A percentile compares a stretch with the other conserved stretches of the same genome.
Evolutionary conservation across 352 stramenopile genomes (phyloP).

Genomic region (Ophiocytium majus): DNA sequence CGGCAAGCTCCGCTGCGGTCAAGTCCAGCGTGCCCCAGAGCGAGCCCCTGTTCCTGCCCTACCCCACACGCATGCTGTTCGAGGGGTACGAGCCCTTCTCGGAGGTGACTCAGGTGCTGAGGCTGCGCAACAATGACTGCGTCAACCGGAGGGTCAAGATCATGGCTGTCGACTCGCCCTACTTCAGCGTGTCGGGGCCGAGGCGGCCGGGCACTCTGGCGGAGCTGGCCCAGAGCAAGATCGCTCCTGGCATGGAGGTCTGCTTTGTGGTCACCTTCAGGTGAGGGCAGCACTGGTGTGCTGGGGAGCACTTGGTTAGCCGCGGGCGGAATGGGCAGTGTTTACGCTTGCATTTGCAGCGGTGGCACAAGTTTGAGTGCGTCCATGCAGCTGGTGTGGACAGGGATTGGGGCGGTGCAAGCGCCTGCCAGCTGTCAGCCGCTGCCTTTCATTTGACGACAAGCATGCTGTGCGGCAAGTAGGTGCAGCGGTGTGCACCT

Average conservation of each 20-base stretch:
- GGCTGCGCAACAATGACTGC: conserved; percentile 79
- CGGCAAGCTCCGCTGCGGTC: conserved; percentile 36
- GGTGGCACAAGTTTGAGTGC: no score
- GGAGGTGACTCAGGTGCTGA: conserved; percentile 71
- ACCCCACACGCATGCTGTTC: conserved; percentile 77
- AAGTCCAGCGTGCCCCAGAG: conserved; percentile 41
- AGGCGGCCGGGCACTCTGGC: conserved; percentile 44
- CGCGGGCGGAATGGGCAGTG: no score
- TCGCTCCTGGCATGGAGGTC: conserved; percentile 88
- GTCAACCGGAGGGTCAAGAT: conserved; percentile 83
- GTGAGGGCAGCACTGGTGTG: no score
- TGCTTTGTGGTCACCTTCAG: conserved; percentile 82
- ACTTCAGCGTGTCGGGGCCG: conserved; percentile 74
- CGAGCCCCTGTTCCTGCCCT: conserved; percentile 63
- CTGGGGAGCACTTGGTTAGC: no score
- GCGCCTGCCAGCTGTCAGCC: no score
- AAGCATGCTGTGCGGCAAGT: no score
- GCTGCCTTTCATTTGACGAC: no score
- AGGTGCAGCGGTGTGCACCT: no score
- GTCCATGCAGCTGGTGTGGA: no score
- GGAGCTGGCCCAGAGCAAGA: conserved; percentile 60
- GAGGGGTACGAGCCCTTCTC: conserved; percentile 85
- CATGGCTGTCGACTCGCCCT: conserved; percentile 71
- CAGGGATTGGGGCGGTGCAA: no score
- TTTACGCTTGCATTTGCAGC: no score